Evolutionary conservation across 169 alveolate species (phyloP).

Genomic region (Besnoitia besnoiti): DNA sequence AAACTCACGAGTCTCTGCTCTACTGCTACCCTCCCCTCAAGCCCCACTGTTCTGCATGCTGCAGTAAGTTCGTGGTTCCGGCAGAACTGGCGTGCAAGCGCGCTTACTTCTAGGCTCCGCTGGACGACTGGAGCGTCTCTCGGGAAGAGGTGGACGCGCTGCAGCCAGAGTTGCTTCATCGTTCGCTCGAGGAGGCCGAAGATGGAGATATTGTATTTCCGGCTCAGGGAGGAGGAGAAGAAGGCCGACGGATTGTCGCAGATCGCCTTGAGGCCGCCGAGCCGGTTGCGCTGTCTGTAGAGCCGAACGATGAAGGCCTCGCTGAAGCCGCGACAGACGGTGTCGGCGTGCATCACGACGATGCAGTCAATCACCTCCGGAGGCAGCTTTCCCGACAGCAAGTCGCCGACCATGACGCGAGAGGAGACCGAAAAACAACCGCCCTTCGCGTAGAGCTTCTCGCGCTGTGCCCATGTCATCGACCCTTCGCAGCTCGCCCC

Average conservation of each 20-base stretch:
- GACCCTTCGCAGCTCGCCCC: constrained; percentile 12
- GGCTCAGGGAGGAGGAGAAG: constrained; percentile 35
- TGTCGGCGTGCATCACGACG: constrained; percentile 70
- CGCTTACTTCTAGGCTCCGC: not conserved
- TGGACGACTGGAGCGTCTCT: not conserved
- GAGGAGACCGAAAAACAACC: constrained; percentile 69
- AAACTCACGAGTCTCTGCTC: no score
- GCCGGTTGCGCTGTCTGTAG: constrained; percentile 66
- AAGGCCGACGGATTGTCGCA: constrained; percentile 69
- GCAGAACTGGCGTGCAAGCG: no score
- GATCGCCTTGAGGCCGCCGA: constrained; percentile 72
- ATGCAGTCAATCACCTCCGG: constrained; percentile 67
- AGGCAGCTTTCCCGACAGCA: constrained; percentile 66
- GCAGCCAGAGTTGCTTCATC: constrained; percentile 4
- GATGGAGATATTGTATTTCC: not conserved
- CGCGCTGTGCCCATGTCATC: constrained; percentile 44
- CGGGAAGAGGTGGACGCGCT: constrained; percentile 15
- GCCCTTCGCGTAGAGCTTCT: constrained; percentile 64
- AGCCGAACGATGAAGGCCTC: constrained; percentile 74
- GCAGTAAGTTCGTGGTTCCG: no score
- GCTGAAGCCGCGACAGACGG: constrained; percentile 60
- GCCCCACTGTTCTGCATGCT: no score
- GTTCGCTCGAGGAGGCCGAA: constrained; percentile 18
- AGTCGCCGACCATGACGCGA: constrained; percentile 68
- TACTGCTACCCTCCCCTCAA: no score